These are phyloP conservation scores for Cutaneotrichosporon mucoides DNA, from an alignment of 1,284 basidiomycete genomes.

Conservation along the genomic window DNA sequence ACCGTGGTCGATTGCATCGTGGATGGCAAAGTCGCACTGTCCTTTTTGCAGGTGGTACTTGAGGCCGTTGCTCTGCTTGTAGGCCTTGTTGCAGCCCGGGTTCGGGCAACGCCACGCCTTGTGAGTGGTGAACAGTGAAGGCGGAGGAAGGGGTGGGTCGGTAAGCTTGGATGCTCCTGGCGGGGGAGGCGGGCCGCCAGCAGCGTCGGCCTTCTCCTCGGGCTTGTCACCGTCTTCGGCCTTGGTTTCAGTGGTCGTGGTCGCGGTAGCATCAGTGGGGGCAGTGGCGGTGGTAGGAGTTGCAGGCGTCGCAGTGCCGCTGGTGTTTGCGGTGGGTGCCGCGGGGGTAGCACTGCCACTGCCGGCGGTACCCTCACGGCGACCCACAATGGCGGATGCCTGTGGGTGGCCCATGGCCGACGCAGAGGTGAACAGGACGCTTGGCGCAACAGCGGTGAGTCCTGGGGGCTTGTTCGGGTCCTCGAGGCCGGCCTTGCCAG, in stretches of 20 bases:
- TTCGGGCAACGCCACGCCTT: conserved; percentile 98
- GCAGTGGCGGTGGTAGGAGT: not conserved
- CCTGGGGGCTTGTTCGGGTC: conserved; percentile 18
- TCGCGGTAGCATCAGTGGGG: conserved; percentile 1
- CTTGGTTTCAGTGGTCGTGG: conserved; percentile 1
- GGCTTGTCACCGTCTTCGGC: not conserved
- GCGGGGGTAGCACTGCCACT: not conserved
- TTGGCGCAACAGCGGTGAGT: conserved; percentile 42
- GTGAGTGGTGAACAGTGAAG: conserved; percentile 52
- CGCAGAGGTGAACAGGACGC: conserved; percentile 37
- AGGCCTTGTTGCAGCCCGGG: conserved; percentile 95
- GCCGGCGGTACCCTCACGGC: conserved; percentile 12
- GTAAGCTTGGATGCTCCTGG: conserved; percentile 13
- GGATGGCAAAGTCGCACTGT: conserved; percentile 85
- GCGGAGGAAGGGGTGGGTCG: conserved; percentile 38
- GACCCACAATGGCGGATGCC: conserved; percentile 28
- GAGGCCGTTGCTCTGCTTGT: conserved; percentile 94
- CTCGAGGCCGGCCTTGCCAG: conserved; percentile 41
- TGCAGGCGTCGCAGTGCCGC: not conserved
- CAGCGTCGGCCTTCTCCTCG: not conserved
- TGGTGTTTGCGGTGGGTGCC: not conserved
- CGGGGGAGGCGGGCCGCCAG: conserved; percentile 4
- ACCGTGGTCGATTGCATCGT: conserved; percentile 60
- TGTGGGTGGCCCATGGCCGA: conserved; percentile 39
- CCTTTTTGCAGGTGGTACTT: conserved; percentile 86